Base-by-base conservation (phyloP, 2,329 filamentous ascomycete genomes). In the Raffaelea albimanens region DNA sequence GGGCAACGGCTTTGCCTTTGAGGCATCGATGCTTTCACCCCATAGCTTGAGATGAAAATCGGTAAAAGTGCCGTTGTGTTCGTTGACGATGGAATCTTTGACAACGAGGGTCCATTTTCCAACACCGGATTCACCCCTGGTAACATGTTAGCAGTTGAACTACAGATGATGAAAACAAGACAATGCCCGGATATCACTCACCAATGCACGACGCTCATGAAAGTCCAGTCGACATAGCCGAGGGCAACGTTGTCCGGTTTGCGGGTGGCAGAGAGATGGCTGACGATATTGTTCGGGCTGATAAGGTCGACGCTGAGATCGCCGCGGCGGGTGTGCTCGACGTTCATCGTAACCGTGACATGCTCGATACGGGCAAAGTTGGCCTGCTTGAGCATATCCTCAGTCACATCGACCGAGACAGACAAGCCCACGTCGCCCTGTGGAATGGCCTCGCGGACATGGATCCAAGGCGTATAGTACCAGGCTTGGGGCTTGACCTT, bases 171-270 rank as follows among this genome's bases (percentile, higher is more conserved):
- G 2, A 5, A 39, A 44, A 4, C 5, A 16, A 10, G 22, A 34
- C 10, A 21, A 20, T 13, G 31, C n/a, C 20, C 49, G 45, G 40
- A 36, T 7, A 44, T 18, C 14, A 20, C 82, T 66, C 74, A 89
- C 86, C 90, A 98, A 63, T 98, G 93, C 53, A 83, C 90, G 34
- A 98, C 93, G 52, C 84, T 94, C 93, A 98, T 98, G 59, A 98
- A 98, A 0, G 91, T 97, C 93, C 93, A 98, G 67, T 97, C 88
- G 34, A 82, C 70, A 62, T 97, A 98, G 9, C 93, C 93, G 20
- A 67, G 65, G 1, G 67, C 61, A 33, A 75, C 76, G 1, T 75
- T 70, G 63, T 98, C 93, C 20, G 78, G 65, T 50, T 75, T 75
- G 54, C 93, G 84, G 2, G 83, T 71, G 13, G 82, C 85, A 4